These are phyloP conservation scores for Plenodomus tracheiphilus DNA, from an alignment of 2,329 filamentous ascomycete genomes.

Conservation along the genomic window DNA sequence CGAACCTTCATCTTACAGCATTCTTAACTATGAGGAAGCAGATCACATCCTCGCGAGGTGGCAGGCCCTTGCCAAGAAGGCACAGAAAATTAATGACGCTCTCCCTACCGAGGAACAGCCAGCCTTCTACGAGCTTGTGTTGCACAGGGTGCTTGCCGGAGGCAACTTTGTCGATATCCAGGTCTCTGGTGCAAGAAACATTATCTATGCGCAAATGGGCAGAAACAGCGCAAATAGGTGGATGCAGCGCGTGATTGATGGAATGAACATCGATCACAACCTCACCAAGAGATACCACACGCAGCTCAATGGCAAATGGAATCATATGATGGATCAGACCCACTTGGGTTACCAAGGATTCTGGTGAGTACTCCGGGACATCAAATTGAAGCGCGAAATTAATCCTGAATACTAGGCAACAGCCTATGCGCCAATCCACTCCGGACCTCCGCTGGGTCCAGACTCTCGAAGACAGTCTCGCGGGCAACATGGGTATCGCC, in stretches of 20 bases:
- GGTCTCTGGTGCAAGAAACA: slow-evolving; percentile 42
- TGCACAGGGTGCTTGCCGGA: slow-evolving; percentile 63
- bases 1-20: slow-evolving; percentile 61
- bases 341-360: slow-evolving; percentile 47
- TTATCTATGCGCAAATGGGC: slow-evolving; percentile 41
- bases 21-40: slow-evolving; percentile 68
- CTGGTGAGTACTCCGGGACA: slow-evolving; percentile 43
- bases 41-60: slow-evolving; percentile 61
- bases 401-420: slow-evolving; percentile 57
- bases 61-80: slow-evolving; percentile 56
- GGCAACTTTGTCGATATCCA: slow-evolving; percentile 58
- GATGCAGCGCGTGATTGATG: slow-evolving; percentile 42
- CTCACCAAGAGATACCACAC: slow-evolving; percentile 41
- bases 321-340: slow-evolving; percentile 48
- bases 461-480: slow-evolving; percentile 59
- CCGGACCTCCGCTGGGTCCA: slow-evolving; percentile 65
- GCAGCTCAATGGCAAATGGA: slow-evolving; percentile 44
- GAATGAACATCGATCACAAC: slow-evolving; percentile 43
- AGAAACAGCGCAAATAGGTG: slow-evolving; percentile 45
- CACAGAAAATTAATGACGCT: slow-evolving; percentile 60
- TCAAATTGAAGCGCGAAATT: not conserved
- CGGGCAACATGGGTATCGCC: slow-evolving; percentile 65
- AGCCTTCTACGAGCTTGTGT: slow-evolving; percentile 65
- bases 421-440: slow-evolving; percentile 71
- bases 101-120: slow-evolving; percentile 56